Evolutionary conservation across 495 filamentous ascomycete genomes (phyloP), one percentile per base, ranked within the genome.

Genomic region (Pyrenula aspistea): DNA sequence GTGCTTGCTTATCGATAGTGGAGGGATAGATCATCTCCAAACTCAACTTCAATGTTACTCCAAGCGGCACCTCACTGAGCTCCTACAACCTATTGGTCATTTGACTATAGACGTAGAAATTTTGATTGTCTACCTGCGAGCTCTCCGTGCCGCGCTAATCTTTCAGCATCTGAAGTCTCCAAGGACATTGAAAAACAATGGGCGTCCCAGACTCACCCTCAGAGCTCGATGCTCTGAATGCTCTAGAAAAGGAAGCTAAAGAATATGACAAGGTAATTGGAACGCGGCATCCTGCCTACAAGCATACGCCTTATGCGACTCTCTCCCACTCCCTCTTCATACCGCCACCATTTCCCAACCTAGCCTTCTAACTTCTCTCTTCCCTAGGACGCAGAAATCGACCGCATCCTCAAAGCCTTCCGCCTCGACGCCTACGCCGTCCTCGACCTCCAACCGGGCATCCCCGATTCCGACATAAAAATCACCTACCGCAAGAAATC

Each of bases 391-490:
- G 87, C 89, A 58, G 92, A 97, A 71, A 96, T 97, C 66, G 88
- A 91, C 65, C 88, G 92, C 51, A 96, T 98, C 63, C 76, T 94
- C 60, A 86, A 87, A 65, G 88, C 90, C 53, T 98, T 96, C 67
- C 78, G 83, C 63, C 80, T 95, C 61, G 87, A 96, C 77, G 88
- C 91, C 63, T 97, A 97, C 74, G 86, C 91, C 50, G 89, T 97
- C 57, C 87, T 99, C 23, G 93, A 94, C 70, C 85, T 99, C 56
- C 91, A 95, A 70, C 93, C 93, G 4, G 93, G 93, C 65, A 88
- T 95, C 31, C 83, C 93, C 22, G 93, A 96, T 62, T 90, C 89
- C 55, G 94, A 97, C 73, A 97, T 99, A 76, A 97, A 96, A 72
- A 72, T 83, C 58, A 76, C 79, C 67, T 99, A 96, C 76, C 89